phyloP scores from a whole-genome alignment of 805 yeast species.

The Cyberlindnera amylophila region DNA sequence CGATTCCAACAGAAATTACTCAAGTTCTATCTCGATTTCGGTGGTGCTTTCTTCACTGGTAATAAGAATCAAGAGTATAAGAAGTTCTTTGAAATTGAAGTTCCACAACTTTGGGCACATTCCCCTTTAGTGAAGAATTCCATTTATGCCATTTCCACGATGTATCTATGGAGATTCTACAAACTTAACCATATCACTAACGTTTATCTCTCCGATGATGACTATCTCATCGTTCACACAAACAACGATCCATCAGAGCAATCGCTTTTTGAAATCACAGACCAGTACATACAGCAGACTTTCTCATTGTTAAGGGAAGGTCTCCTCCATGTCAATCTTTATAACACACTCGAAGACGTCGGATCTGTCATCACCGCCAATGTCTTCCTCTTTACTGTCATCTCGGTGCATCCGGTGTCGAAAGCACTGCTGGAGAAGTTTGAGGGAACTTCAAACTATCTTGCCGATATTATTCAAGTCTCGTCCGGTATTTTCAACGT shows the following conservation, averaged over 20 bases:
- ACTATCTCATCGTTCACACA: constrained; percentile 9
- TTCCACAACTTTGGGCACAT: constrained; percentile 18
- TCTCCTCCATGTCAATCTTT: not conserved
- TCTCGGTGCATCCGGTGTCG: constrained; percentile 22
- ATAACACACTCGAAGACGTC: constrained; percentile 5
- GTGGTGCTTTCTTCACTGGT: constrained; percentile 20
- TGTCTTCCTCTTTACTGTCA: constrained; percentile 20
- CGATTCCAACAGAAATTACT: constrained; percentile 21
- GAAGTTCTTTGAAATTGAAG: constrained; percentile 18
- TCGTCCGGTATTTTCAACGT: constrained; percentile 13
- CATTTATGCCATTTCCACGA: constrained; percentile 19
- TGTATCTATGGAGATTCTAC: constrained; percentile 21
- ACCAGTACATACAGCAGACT: constrained; percentile 16
- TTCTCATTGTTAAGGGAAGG: constrained; percentile 6
- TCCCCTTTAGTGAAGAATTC: constrained; percentile 18
- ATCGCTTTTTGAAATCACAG: constrained; percentile 15
- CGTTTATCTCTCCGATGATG: constrained; percentile 17
- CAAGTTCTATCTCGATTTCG: constrained; percentile 22
- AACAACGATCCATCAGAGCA: constrained; percentile 9
- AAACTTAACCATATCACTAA: constrained; percentile 13
- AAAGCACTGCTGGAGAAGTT: constrained; percentile 11
- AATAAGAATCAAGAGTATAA: constrained; percentile 12
- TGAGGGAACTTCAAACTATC: constrained; percentile 11
- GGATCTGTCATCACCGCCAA: constrained; percentile 19
- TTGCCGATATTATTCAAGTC: constrained; percentile 17